phyloP scores from a whole-genome alignment of 2,329 filamentous ascomycete species.

The Chalaropsis ovoidea region DNA sequence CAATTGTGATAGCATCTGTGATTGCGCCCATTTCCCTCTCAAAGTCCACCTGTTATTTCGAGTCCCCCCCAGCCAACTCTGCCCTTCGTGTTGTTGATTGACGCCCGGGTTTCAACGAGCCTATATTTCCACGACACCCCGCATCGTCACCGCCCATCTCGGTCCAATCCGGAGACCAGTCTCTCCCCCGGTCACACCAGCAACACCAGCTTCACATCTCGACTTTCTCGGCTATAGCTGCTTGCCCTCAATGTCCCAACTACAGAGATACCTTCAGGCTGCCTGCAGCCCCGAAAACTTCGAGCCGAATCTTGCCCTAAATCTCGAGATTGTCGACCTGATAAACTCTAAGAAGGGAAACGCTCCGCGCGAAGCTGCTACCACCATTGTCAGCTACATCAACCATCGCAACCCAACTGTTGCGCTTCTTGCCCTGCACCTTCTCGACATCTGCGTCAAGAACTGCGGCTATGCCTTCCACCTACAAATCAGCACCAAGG shows the following conservation, averaged over 20 bases:
- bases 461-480: slow-evolving; percentile 99
- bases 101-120: neutral
- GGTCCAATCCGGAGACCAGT: neutral
- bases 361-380: slow-evolving; percentile 86
- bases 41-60: slow-evolving; percentile 9
- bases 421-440: slow-evolving; percentile 73
- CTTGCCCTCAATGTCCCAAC: slow-evolving; percentile 52
- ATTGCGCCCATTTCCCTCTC: neutral
- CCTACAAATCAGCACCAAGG: slow-evolving; percentile 95
- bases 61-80: neutral
- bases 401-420: slow-evolving; percentile 97
- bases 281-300: slow-evolving; percentile 96
- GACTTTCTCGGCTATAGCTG: neutral
- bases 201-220: neutral
- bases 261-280: slow-evolving; percentile 91
- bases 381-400: slow-evolving; percentile 85
- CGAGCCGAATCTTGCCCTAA: slow-evolving; percentile 91
- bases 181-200: neutral
- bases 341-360: slow-evolving; percentile 97
- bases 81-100: slow-evolving; percentile 1
- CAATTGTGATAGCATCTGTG: slow-evolving; percentile 1
- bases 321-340: slow-evolving; percentile 90
- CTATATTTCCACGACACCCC: slow-evolving; percentile 8
- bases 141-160: slow-evolving; percentile 11
- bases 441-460: slow-evolving; percentile 98